Conservation (phyloP, 1,139 yeast species). For the Arxiozyma heterogenica region DNA sequence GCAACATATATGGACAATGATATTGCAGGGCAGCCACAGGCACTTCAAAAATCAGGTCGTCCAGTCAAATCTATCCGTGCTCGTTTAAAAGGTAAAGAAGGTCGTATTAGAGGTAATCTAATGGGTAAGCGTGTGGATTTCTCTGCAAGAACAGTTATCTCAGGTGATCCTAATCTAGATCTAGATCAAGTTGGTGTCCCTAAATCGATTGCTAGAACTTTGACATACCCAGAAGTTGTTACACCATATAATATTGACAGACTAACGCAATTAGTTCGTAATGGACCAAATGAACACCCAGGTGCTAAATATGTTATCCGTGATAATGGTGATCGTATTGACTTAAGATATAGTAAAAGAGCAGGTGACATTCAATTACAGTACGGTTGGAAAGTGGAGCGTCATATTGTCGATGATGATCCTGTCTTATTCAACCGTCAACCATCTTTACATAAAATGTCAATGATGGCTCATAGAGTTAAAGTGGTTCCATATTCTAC, state of each 20-base stretch:
- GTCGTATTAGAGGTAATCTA: constrained; percentile 93
- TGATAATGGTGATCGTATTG: constrained; percentile 98
- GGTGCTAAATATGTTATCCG: constrained; percentile 98
- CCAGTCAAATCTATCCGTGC: constrained; percentile 98
- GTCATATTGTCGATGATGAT: constrained; percentile 94
- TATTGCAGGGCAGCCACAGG: constrained; percentile 99
- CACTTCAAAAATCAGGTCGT: constrained; percentile 95
- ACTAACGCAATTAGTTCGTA: constrained; percentile 84
- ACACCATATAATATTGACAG: constrained; percentile 95
- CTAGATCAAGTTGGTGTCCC: constrained; percentile 99
- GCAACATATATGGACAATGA: constrained; percentile 99
- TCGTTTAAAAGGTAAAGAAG: constrained; percentile 97
- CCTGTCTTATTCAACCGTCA: constrained; percentile 98
- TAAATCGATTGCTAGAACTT: constrained; percentile 86
- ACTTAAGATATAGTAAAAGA: constrained; percentile 89
- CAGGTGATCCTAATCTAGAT: constrained; percentile 97
- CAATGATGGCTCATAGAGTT: constrained; percentile 99
- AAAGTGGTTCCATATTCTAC: constrained; percentile 99
- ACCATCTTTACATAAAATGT: constrained; percentile 98
- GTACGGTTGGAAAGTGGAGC: constrained; percentile 98
- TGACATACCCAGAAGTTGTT: constrained; percentile 93
- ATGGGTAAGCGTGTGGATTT: constrained; percentile 99
- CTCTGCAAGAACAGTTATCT: constrained; percentile 97
- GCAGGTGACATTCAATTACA: constrained; percentile 97
- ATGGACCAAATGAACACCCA: constrained; percentile 98